These are phyloP conservation scores for Zoysia matrella DNA, from an alignment of 202 grass and related monocot species.

Conservation along the genomic window DNA sequence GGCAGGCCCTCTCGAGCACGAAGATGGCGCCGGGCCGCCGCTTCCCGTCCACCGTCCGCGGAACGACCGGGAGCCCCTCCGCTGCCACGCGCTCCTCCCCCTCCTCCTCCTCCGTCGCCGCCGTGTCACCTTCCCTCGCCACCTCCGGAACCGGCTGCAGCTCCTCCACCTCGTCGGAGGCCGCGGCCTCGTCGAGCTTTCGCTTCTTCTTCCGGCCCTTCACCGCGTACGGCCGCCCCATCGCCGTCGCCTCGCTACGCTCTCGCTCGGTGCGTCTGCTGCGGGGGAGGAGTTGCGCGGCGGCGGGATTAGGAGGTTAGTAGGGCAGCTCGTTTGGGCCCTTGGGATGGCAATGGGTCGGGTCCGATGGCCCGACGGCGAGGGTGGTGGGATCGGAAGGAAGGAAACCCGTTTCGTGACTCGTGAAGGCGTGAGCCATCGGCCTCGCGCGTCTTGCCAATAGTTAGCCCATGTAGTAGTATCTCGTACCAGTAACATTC, in stretches of 20 bases:
- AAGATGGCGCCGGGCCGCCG: slow-evolving; percentile 72
- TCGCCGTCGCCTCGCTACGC: slow-evolving; percentile 20
- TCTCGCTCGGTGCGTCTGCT: neutral
- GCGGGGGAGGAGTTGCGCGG: neutral
- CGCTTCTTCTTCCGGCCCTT: slow-evolving; percentile 81
- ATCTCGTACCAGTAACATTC: too few relatives aligned
- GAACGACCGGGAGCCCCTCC: slow-evolving; percentile 60
- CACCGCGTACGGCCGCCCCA: slow-evolving; percentile 72
- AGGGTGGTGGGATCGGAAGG: too few relatives aligned
- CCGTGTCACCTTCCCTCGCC: neutral
- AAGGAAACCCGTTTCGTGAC: too few relatives aligned
- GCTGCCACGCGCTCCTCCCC: slow-evolving; percentile 29
- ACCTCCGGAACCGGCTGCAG: slow-evolving; percentile 9
- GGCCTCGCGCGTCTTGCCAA: too few relatives aligned
- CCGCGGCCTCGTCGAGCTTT: slow-evolving; percentile 45
- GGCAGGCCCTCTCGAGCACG: slow-evolving; percentile 87
- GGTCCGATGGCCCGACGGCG: too few relatives aligned
- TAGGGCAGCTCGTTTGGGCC: too few relatives aligned
- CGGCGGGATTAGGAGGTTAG: too few relatives aligned
- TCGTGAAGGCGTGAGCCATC: too few relatives aligned
- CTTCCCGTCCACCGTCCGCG: slow-evolving; percentile 56
- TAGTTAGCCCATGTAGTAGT: too few relatives aligned
- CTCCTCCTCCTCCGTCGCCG: neutral
- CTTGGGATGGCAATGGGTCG: too few relatives aligned
- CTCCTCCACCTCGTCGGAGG: slow-evolving; percentile 47